Conservation (phyloP, 2,329 filamentous ascomycete species). For the Diaporthe vexans region DNA sequence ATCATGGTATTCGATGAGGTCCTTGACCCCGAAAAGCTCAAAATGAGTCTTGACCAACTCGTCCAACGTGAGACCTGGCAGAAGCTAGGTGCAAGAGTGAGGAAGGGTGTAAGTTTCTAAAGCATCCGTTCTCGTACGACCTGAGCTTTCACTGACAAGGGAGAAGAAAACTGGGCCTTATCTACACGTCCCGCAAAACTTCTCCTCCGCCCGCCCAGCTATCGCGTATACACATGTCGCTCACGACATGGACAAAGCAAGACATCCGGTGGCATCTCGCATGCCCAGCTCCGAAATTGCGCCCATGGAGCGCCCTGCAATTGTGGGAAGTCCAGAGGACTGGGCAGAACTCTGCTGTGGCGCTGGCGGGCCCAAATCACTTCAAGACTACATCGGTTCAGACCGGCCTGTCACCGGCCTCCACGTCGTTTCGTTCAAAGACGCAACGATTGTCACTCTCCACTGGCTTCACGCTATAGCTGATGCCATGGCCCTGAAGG, state of each 20-base stretch:
- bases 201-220: constrained; percentile 51
- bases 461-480: constrained; percentile 58
- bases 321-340: constrained; percentile 47
- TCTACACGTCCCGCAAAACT: constrained; percentile 43
- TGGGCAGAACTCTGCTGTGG: constrained; percentile 44
- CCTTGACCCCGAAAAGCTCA: constrained; percentile 45
- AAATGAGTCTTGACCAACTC: constrained; percentile 44
- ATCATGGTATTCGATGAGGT: constrained; percentile 45
- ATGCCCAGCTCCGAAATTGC: constrained; percentile 46
- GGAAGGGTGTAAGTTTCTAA: constrained; percentile 34
- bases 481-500: constrained; percentile 57
- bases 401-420: constrained; percentile 59
- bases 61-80: constrained; percentile 45
- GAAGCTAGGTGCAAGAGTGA: constrained; percentile 45
- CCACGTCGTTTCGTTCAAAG: constrained; percentile 58
- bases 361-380: constrained; percentile 45
- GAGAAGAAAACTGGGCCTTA: constrained; percentile 12
- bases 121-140: not conserved
- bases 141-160: not conserved
- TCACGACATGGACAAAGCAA: constrained; percentile 48
- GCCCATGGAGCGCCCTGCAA: constrained; percentile 44
- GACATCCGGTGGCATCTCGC: constrained; percentile 52
- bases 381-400: constrained; percentile 54
- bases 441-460: constrained; percentile 59
- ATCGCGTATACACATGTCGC: constrained; percentile 52